Percentiles rank a stretch among this genome's conserved stretches.
These are phyloP conservation scores for Pyracantha coccinea DNA, from an alignment of 331 rosid genomes.

Conservation along the genomic window DNA sequence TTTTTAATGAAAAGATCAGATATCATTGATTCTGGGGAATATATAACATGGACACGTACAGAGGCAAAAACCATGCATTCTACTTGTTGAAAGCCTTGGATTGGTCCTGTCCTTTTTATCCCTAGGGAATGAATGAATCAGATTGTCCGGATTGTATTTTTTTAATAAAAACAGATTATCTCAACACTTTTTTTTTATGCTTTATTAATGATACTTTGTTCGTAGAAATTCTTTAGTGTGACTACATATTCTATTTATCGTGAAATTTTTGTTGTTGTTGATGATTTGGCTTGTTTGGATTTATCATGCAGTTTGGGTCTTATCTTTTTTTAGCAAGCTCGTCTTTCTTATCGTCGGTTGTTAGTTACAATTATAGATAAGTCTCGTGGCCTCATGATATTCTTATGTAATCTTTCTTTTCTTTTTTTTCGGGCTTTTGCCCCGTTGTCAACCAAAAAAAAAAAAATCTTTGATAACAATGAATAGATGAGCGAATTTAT, in stretches of 20 bases:
- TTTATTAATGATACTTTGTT: slow-evolving; percentile 12
- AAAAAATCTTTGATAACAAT: no score
- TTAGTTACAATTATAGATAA: no score
- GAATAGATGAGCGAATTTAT: no score
- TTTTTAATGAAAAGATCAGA: neutral
- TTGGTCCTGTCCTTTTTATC: slow-evolving; percentile 17
- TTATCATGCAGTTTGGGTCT: no score
- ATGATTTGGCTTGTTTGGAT: no score
- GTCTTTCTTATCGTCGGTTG: no score
- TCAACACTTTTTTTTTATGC: slow-evolving; percentile 2
- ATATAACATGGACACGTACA: neutral
- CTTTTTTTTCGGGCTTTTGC: no score
- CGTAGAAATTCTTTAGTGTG: neutral
- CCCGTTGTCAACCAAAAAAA: no score
- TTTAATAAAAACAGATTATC: slow-evolving; percentile 25
- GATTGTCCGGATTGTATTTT: slow-evolving; percentile 22
- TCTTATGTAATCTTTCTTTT: no score
- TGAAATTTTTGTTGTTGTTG: no score
- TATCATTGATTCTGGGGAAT: neutral
- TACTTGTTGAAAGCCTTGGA: slow-evolving; percentile 22
- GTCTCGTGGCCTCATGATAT: no score
- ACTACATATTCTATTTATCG: neutral
- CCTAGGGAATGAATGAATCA: slow-evolving; percentile 25
- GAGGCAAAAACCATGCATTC: slow-evolving; percentile 9
- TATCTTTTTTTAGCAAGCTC: no score